Base-by-base conservation (phyloP, 2,329 filamentous ascomycete genomes). In the Diatrype stigma region DNA sequence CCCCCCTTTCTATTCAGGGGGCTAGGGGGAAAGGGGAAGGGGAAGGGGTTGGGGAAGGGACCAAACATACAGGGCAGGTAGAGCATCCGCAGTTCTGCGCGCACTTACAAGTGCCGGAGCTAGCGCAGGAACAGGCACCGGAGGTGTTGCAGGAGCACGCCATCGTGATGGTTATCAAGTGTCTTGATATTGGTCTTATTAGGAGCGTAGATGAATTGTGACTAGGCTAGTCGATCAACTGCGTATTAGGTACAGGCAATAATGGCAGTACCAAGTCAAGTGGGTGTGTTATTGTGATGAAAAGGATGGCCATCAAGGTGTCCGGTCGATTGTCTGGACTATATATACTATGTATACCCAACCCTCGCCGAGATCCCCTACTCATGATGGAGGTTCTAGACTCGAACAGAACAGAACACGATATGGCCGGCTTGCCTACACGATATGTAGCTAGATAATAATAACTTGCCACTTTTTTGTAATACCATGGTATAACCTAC, bases 21-120 rank as follows among this genome's bases (percentile, higher is more conserved):
- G n/a, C n/a, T n/a, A n/a, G 34, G 34, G 6, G 34, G 14, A 32
- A 48, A 34, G 21, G 48, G 19, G 46, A 38, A 32, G 26, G n/a
- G 26, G 5, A 26, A 45, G 37, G 26, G 38, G 19, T 4, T 19
- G 12, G 34, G 6, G 34, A 17, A 14, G 6, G 14, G 6, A 16
- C n/a, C 8, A 19, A 5, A 56, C 63, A 57, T 44, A 66, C 63
- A 8, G 62, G 62, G 57, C 62, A 66, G 55, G 54, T 60, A 42
- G 55, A 42, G 60, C 62, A 66, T 32, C 56, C 58, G 56, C 63
- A 66, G 61, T 52, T 60, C 38, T 59, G 38, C 52, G 56, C 59
- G 49, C 63, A 66, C 38, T 56, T 53, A 53, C 63, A 66, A 32
- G 53, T 50, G 54, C 62, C 63, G 5, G 60, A 48, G 44, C 46